phyloP scores from a whole-genome alignment of 164 flowering plant genomes.

The Piper longum region DNA sequence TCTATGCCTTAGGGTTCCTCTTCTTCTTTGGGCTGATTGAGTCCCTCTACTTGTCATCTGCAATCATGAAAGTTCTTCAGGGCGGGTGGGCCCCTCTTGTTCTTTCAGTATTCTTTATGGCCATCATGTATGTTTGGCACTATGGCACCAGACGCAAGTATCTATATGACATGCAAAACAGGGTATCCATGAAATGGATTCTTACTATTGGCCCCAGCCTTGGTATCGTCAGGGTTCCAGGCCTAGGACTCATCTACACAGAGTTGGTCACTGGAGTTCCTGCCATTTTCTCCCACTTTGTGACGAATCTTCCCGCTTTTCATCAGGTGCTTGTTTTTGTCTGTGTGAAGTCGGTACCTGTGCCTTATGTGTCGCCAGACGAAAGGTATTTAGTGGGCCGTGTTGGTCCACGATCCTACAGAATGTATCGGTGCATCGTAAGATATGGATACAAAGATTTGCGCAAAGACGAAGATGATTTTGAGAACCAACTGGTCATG shows the following conservation, averaged over 20 bases:
- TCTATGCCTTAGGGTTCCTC: constrained; percentile 24
- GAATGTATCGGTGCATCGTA: constrained; percentile 61
- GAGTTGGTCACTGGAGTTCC: constrained; percentile 62
- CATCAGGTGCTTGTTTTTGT: constrained; percentile 60
- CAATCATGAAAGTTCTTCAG: constrained; percentile 27
- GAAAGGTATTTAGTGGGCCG: constrained; percentile 65
- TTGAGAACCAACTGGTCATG: constrained; percentile 44
- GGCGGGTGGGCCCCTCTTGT: constrained; percentile 59
- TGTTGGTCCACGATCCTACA: constrained; percentile 48
- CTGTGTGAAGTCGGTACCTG: constrained; percentile 45
- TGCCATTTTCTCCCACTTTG: constrained; percentile 48
- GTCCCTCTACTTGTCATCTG: constrained; percentile 33
- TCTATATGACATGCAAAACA: constrained; percentile 43
- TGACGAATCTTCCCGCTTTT: constrained; percentile 57
- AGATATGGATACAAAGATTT: constrained; percentile 68
- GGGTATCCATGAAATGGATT: constrained; percentile 54
- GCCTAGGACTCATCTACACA: constrained; percentile 58
- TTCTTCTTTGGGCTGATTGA: constrained; percentile 46
- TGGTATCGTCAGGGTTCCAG: constrained; percentile 56
- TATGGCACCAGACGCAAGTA: constrained; percentile 47
- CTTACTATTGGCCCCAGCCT: constrained; percentile 57
- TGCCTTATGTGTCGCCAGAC: constrained; percentile 29
- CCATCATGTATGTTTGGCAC: constrained; percentile 63
- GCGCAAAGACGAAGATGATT: constrained; percentile 24
- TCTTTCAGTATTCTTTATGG: constrained; percentile 25